phyloP scores from a whole-genome alignment of 2,329 filamentous ascomycete species.

The Corinectria fuckeliana region DNA sequence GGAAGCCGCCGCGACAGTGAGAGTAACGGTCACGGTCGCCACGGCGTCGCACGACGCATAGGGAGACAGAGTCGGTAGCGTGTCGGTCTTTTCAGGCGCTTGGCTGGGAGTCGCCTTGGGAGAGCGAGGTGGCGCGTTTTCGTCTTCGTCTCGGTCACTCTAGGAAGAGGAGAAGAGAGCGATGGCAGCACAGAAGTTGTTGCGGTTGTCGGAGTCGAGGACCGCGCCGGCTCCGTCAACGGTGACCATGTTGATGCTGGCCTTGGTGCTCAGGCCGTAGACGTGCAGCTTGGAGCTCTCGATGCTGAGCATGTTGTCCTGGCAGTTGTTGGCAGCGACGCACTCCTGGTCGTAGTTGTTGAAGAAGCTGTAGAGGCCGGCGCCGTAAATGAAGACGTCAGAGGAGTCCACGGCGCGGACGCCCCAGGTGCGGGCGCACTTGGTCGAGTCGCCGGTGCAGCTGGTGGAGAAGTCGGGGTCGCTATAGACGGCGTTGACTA shows the following conservation, averaged over 20 bases:
- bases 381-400: slow-evolving; percentile 73
- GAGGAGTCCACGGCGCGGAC: slow-evolving; percentile 72
- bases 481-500: slow-evolving; percentile 59
- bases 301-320: slow-evolving; percentile 78
- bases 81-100: background rate
- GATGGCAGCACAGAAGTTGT: slow-evolving; percentile 69
- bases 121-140: background rate
- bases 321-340: slow-evolving; percentile 71
- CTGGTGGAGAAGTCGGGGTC: slow-evolving; percentile 71
- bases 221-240: slow-evolving; percentile 61
- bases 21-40: slow-evolving; percentile 28
- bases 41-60: slow-evolving; percentile 7
- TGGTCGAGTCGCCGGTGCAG: slow-evolving; percentile 54
- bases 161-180: slow-evolving; percentile 44
- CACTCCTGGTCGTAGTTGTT: slow-evolving; percentile 80
- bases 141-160: background rate
- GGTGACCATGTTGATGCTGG: slow-evolving; percentile 74
- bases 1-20: slow-evolving; percentile 28
- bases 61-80: background rate
- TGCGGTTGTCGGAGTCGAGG: slow-evolving; percentile 67
- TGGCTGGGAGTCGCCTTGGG: background rate
- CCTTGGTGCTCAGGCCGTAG: slow-evolving; percentile 77
- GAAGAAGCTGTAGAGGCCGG: slow-evolving; percentile 82
- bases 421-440: slow-evolving; percentile 79
- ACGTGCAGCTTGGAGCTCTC: slow-evolving; percentile 71